phyloP scores from a whole-genome alignment of 495 filamentous ascomycete genomes.

The Tetracladium marchalianum region DNA sequence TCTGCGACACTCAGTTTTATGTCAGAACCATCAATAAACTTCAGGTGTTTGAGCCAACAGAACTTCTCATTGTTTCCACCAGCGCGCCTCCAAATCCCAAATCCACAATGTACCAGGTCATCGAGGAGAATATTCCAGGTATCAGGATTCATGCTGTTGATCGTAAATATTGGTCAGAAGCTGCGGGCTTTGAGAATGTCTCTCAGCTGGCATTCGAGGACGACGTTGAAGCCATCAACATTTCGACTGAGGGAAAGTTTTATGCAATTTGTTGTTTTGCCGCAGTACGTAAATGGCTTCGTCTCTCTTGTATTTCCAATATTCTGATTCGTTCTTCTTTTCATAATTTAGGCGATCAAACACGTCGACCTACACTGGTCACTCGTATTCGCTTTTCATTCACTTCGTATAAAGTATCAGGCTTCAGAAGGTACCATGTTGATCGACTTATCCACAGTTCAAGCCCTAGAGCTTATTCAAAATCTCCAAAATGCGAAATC shows the following conservation, averaged over 20 bases:
- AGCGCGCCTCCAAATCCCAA: conserved; percentile 48
- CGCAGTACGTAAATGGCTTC: conserved; percentile 47
- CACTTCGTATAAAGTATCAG: conserved; percentile 76
- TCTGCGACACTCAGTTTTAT: conserved; percentile 84
- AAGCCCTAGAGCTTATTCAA: conserved; percentile 80
- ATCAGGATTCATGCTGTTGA: conserved; percentile 54
- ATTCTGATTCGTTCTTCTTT: conserved; percentile 15
- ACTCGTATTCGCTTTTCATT: conserved; percentile 61
- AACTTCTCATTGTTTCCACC: conserved; percentile 62
- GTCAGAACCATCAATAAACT: conserved; percentile 76
- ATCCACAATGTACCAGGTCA: conserved; percentile 67
- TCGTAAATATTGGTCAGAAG: conserved; percentile 84
- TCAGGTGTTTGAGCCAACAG: conserved; percentile 63
- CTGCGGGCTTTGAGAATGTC: conserved; percentile 66
- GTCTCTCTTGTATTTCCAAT: neutral
- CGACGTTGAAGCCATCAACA: conserved; percentile 68
- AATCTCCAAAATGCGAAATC: conserved; percentile 69
- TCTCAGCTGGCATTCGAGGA: conserved; percentile 66
- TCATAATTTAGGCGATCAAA: conserved; percentile 53
- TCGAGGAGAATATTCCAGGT: conserved; percentile 58
- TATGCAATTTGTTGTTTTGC: conserved; percentile 85
- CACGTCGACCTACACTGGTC: conserved; percentile 59
- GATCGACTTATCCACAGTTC: conserved; percentile 79
- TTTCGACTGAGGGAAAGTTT: conserved; percentile 72
- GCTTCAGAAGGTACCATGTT: conserved; percentile 92